Conservation (phyloP, 768 basidiomycete genomes). For the Hydnum rufescens region DNA sequence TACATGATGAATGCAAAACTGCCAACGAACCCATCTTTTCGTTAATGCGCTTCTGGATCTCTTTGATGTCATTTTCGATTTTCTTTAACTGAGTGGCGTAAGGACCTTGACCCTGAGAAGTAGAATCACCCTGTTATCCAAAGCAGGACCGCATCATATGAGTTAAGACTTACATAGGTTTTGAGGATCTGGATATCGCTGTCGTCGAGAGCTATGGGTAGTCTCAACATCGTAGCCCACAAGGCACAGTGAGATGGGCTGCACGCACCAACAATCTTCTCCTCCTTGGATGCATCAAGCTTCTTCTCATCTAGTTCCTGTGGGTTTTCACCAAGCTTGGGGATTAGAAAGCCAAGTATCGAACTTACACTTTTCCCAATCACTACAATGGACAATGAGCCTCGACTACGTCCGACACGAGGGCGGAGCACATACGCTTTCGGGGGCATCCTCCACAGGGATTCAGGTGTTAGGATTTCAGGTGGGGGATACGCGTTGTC, state of each 20-base stretch:
- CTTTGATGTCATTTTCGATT: conserved; percentile 81
- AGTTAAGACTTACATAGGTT: conserved; percentile 53
- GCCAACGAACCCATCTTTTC: conserved; percentile 69
- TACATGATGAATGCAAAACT: background rate
- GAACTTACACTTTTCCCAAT: conserved; percentile 97
- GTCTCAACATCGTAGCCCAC: conserved; percentile 4
- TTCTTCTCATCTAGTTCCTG: conserved; percentile 54
- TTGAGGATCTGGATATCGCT: conserved; percentile 98
- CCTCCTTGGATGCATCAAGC: conserved; percentile 69
- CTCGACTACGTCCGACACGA: no score
- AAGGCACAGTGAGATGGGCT: conserved; percentile 8
- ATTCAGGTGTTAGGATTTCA: no score
- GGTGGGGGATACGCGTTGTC: no score
- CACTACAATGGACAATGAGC: conserved; percentile 36
- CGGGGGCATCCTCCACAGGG: conserved; percentile 79
- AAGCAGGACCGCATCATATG: background rate
- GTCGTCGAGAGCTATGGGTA: conserved; percentile 65
- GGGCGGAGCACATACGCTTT: conserved; percentile 49
- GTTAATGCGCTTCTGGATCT: conserved; percentile 91
- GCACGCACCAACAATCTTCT: conserved; percentile 68
- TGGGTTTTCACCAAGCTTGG: conserved; percentile 3
- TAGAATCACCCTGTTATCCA: background rate
- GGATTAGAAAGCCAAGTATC: background rate
- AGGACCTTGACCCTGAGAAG: conserved; percentile 81
- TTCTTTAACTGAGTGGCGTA: conserved; percentile 78